phyloP scores from a whole-genome alignment of 805 yeast species.

The Ogataea pini region DNA sequence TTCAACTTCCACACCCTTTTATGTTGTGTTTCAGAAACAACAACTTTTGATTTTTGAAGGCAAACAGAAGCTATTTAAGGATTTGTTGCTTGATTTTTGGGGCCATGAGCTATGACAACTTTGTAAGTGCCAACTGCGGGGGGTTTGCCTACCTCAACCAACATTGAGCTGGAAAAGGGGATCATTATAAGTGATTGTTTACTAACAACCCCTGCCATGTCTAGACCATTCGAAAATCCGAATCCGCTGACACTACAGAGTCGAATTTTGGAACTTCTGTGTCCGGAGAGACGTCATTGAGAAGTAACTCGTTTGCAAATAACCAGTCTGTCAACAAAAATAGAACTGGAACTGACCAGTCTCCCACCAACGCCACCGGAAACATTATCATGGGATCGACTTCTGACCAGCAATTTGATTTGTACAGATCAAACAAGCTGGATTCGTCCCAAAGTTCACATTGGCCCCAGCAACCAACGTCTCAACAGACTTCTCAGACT shows the following conservation, averaged over 20 bases:
- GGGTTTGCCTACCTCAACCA: too few species aligned
- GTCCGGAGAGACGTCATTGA: constrained; percentile 18
- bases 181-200: not conserved
- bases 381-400: constrained; percentile 9
- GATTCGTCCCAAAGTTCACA: constrained; percentile 9
- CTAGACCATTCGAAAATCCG: constrained; percentile 19
- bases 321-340: constrained; percentile 10
- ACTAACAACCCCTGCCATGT: constrained; percentile 3
- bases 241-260: constrained; percentile 24
- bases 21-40: constrained; percentile 10
- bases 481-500: constrained; percentile 2
- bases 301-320: constrained; percentile 13
- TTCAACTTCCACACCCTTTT: constrained; percentile 5
- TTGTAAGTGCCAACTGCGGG: constrained; percentile 18
- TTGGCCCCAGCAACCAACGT: constrained; percentile 14
- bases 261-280: constrained; percentile 25
- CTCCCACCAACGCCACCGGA: constrained; percentile 7
- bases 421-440: constrained; percentile 13
- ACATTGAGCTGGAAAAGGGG: constrained; percentile 6
- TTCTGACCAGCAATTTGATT: constrained; percentile 16
- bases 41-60: not conserved
- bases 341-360: constrained; percentile 10
- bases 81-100: not conserved
- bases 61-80: not conserved
- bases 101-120: constrained; percentile 23